phyloP scores from a whole-genome alignment of 2,329 filamentous ascomycete species.

The Alternaria triticimaculans region DNA sequence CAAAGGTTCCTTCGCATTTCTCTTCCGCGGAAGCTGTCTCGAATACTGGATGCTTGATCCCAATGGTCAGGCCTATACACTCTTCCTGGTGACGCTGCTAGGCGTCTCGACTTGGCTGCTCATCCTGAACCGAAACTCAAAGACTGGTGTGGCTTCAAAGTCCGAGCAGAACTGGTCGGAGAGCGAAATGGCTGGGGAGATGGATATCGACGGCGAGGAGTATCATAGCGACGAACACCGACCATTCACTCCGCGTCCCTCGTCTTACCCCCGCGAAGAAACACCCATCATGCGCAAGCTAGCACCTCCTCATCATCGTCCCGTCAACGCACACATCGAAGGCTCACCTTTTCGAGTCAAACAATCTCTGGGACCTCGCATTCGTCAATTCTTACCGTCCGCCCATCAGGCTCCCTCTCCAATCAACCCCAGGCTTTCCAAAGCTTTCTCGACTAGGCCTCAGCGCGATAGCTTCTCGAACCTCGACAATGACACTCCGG shows the following conservation, averaged over 20 bases:
- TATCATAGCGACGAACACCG: too few relatives aligned
- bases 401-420: neutral
- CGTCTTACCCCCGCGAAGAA: fast-evolving
- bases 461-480: neutral
- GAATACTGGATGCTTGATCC: constrained; percentile 2
- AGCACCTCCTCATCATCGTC: neutral
- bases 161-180: neutral
- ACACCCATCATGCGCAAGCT: neutral
- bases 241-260: neutral
- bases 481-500: neutral
- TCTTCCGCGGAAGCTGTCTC: neutral
- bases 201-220: neutral
- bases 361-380: neutral
- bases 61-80: neutral
- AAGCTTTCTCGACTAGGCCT: neutral
- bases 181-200: neutral
- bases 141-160: too few relatives aligned
- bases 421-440: neutral
- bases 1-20: neutral
- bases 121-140: neutral
- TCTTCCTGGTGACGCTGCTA: neutral
- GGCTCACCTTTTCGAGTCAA: neutral
- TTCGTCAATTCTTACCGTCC: neutral
- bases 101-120: neutral
- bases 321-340: neutral